Conservation (phyloP, 805 yeast species). For the Saccharomyces jurei region DNA sequence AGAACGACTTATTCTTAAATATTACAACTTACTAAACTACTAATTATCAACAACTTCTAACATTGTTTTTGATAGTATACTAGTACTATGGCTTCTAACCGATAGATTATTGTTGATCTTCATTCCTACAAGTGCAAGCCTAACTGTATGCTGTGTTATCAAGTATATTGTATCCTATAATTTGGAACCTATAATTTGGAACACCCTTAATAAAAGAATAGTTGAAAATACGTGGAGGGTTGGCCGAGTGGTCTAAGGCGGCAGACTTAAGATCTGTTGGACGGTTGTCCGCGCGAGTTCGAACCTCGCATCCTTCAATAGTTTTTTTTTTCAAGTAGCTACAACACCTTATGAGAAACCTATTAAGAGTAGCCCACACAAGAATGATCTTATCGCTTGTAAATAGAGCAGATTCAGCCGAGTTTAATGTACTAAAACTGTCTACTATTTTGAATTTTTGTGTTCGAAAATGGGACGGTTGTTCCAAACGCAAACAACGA, state of each 20-base stretch:
- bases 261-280: conserved; percentile 29
- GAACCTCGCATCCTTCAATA: conserved; percentile 26
- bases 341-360: too few species aligned
- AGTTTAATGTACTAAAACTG: not conserved
- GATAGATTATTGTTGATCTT: too few species aligned
- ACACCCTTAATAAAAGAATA: too few species aligned
- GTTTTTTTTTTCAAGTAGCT: conserved; percentile 5
- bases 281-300: conserved; percentile 29
- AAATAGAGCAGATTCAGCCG: not conserved
- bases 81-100: not conserved
- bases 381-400: too few species aligned
- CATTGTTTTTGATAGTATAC: not conserved
- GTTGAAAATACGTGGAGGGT: conserved; percentile 17
- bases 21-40: too few species aligned
- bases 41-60: too few species aligned
- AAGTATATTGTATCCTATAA: too few species aligned
- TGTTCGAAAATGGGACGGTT: not conserved
- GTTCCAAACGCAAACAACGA: not conserved
- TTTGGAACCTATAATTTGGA: too few species aligned
- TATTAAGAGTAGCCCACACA: not conserved
- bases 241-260: conserved; percentile 31
- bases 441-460: not conserved
- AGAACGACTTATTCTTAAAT: too few species aligned
- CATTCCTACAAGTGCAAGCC: too few species aligned
- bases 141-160: too few species aligned